Evolutionary conservation across 768 basidiomycete genomes (phyloP).

Genomic region (Coprinopsis sp.): DNA sequence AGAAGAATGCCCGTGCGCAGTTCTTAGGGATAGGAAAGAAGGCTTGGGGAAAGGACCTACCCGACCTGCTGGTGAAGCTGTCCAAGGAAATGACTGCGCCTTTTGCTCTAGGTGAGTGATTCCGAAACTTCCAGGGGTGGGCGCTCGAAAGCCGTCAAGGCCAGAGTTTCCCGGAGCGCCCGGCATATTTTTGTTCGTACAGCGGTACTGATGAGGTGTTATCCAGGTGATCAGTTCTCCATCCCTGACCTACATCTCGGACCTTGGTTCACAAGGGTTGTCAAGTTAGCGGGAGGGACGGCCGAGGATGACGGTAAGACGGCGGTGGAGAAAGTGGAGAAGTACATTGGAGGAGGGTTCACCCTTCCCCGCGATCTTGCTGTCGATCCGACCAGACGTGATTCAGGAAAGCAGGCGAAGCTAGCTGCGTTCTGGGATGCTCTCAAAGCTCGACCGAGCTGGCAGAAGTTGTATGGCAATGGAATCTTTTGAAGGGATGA

Average conservation of each 20-base stretch:
- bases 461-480: constrained; percentile 57
- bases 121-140: no score
- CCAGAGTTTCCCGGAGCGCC: no score
- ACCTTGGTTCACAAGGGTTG: constrained; percentile 66
- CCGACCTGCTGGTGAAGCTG: constrained; percentile 41
- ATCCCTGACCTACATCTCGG: constrained; percentile 78
- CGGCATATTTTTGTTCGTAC: no score
- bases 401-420: constrained; percentile 48
- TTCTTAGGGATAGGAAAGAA: constrained; percentile 47
- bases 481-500: constrained; percentile 37
- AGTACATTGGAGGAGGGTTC: constrained; percentile 43
- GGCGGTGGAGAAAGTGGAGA: constrained; percentile 48
- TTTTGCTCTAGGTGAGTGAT: constrained; percentile 52
- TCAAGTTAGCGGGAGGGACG: constrained; percentile 52
- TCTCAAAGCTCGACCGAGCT: constrained; percentile 61
- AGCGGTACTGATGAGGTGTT: no score
- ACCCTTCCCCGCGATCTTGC: constrained; percentile 39
- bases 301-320: constrained; percentile 45
- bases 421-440: constrained; percentile 71
- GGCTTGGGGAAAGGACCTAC: constrained; percentile 51
- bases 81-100: constrained; percentile 61
- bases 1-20: constrained; percentile 35
- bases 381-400: constrained; percentile 26
- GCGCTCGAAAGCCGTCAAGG: no score
- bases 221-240: constrained; percentile 84